These are phyloP conservation scores for Linum lewisii DNA, from an alignment of 345 rosid genomes.

Conservation along the genomic window DNA sequence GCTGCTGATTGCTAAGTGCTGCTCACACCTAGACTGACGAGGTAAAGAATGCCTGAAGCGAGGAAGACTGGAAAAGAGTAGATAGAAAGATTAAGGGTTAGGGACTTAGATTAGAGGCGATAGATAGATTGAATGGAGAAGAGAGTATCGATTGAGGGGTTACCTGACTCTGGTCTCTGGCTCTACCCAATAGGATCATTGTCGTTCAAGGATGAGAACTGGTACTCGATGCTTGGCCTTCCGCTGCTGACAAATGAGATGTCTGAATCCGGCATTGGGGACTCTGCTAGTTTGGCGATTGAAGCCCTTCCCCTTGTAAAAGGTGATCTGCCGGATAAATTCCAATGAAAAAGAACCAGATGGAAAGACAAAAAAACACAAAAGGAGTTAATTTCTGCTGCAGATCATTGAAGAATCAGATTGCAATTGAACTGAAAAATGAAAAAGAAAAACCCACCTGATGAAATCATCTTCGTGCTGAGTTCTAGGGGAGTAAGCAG, in stretches of 20 bases:
- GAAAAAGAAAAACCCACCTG: background rate
- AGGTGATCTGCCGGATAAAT: conserved; percentile 41
- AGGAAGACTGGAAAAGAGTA: too few relatives aligned
- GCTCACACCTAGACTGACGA: too few relatives aligned
- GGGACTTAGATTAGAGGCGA: too few relatives aligned
- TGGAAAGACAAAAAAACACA: background rate
- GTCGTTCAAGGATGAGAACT: conserved; percentile 34
- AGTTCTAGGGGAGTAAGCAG: background rate
- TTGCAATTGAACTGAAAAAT: too few relatives aligned
- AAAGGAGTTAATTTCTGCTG: background rate
- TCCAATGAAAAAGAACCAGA: background rate
- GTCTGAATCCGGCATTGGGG: conserved; percentile 40
- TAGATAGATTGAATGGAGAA: too few relatives aligned
- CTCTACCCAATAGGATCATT: too few relatives aligned
- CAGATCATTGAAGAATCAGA: background rate
- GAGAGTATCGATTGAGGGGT: too few relatives aligned
- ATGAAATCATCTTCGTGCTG: background rate
- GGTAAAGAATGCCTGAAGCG: too few relatives aligned
- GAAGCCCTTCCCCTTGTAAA: conserved; percentile 32
- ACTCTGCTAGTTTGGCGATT: conserved; percentile 29
- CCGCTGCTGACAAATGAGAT: conserved; percentile 70
- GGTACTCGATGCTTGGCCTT: conserved; percentile 43
- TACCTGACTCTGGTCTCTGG: too few relatives aligned
- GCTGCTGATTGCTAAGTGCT: too few relatives aligned
- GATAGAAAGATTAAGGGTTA: too few relatives aligned